Evolutionary conservation across 2,329 filamentous ascomycete species (phyloP).

Genomic region (Ustulina deusta): DNA sequence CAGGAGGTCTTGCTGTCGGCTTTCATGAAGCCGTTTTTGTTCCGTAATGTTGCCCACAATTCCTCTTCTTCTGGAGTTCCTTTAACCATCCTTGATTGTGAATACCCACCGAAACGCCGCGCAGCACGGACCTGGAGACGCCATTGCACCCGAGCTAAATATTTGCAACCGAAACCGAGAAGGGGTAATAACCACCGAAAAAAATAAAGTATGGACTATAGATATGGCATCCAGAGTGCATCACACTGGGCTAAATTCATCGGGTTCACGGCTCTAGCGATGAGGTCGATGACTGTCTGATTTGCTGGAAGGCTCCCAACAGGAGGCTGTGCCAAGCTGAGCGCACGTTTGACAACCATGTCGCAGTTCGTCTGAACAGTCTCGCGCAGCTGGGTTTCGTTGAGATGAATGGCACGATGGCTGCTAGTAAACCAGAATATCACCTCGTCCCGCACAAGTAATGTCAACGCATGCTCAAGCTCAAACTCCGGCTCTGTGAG

Average conservation of each 20-base stretch:
- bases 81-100: not conserved
- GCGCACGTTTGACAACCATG: conserved; percentile 89
- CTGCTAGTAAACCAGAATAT: conserved; percentile 92
- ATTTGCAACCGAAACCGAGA: not conserved
- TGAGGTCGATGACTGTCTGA: conserved; percentile 95
- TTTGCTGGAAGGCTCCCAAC: conserved; percentile 89
- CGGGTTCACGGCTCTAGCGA: conserved; percentile 93
- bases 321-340: conserved; percentile 82
- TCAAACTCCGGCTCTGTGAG: conserved; percentile 90
- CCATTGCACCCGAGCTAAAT: not conserved
- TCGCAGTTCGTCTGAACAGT: conserved; percentile 89
- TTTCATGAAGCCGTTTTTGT: not conserved
- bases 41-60: not conserved
- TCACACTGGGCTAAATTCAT: conserved; percentile 89
- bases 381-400: conserved; percentile 78
- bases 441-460: conserved; percentile 98
- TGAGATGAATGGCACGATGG: conserved; percentile 71
- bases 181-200: not conserved
- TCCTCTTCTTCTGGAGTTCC: conserved; percentile 1
- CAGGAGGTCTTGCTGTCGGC: not conserved
- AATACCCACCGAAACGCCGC: conserved; percentile 18
- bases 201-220: conserved; percentile 62
- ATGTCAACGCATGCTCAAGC: conserved; percentile 91
- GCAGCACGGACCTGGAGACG: conserved; percentile 8
- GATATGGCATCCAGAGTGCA: conserved; percentile 96